Evolutionary conservation across 352 stramenopile species (phyloP).

Genomic region (Phytophthora macrochlamydospora): DNA sequence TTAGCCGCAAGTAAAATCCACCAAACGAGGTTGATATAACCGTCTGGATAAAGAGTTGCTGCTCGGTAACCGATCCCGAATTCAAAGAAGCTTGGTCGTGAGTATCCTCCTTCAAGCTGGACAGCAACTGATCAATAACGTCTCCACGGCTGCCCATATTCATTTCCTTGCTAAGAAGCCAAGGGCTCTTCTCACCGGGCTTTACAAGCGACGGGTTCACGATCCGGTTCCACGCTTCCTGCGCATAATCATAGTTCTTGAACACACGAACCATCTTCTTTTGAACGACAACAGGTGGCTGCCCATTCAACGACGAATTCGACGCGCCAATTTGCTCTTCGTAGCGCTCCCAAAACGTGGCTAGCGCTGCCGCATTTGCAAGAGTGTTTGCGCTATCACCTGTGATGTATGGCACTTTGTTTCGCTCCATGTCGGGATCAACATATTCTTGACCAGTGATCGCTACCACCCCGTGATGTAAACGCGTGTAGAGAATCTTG

Average conservation of each 20-base stretch:
- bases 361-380: conserved; percentile 62
- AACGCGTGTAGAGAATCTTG: conserved; percentile 68
- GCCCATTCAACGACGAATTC: conserved; percentile 61
- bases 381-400: conserved; percentile 43
- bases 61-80: conserved; percentile 16
- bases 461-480: conserved; percentile 63
- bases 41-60: conserved; percentile 81
- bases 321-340: conserved; percentile 69
- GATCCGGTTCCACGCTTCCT: conserved; percentile 84
- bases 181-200: conserved; percentile 66
- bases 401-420: conserved; percentile 66
- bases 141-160: conserved; percentile 73
- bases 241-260: conserved; percentile 87
- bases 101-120: conserved; percentile 60
- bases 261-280: conserved; percentile 90
- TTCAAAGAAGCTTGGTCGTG: conserved; percentile 27
- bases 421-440: conserved; percentile 63
- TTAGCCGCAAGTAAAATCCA: conserved; percentile 86
- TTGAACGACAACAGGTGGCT: conserved; percentile 62
- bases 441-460: conserved; percentile 85
- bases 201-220: conserved; percentile 80
- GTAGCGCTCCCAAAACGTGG: conserved; percentile 77
- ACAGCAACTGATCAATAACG: conserved; percentile 80
- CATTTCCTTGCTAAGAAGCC: conserved; percentile 85
- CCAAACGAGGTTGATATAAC: conserved; percentile 83